Base-by-base conservation (phyloP, 345 rosid species). In the Schrenkiella parvula region DNA sequence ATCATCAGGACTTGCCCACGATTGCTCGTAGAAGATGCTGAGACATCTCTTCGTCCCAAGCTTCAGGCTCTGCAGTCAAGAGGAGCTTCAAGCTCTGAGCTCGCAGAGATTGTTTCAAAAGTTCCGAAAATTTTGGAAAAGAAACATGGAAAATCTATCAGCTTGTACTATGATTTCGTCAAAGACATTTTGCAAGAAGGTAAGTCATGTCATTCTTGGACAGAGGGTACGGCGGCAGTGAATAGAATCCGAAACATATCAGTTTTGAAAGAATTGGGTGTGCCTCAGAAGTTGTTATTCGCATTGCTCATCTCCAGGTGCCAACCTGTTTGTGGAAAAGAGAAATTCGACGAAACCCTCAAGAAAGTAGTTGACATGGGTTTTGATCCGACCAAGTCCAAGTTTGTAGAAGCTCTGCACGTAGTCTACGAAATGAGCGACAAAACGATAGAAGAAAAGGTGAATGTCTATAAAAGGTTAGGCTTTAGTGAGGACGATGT, bases 401-500 rank as follows among this genome's bases (percentile, higher is more conserved):
- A 8, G 5, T 82, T 82, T 56, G 73, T 67, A 23, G 31, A 37
- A 2, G 88, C 86, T 23, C 3, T 84, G 12, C 52, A 21, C 0
- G 66, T 62, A 0, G 6, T 78, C 5, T 41, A 6, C 28, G 26
- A 28, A 15, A 52, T 69, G 60, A 60, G 41, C 2, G 8, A 60
- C 1, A 35, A 39, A 17, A 76, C 74, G 8, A 57, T 75, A 56
- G 73, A 79, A 10, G 38, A 17, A 3, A 79, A 78, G 37, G 63
- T 68, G 3, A 46, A 42, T 15, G 74, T 58, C 1, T 75, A 68
- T 43, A 59, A 60, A 51, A 73, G 41, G 42, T 67, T 79, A 78
- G 85, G 84, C 51, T 85, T 76, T 73, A 69, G 79, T 26, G 76
- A 73, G 15, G 78, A 21, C 0, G 81, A 74, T 8, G 14, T 70